Percentiles rank a stretch among this genome's conserved stretches.
Conservation (phyloP, 2,329 filamentous ascomycete genomes). For the Thielaviopsis musarum region DNA sequence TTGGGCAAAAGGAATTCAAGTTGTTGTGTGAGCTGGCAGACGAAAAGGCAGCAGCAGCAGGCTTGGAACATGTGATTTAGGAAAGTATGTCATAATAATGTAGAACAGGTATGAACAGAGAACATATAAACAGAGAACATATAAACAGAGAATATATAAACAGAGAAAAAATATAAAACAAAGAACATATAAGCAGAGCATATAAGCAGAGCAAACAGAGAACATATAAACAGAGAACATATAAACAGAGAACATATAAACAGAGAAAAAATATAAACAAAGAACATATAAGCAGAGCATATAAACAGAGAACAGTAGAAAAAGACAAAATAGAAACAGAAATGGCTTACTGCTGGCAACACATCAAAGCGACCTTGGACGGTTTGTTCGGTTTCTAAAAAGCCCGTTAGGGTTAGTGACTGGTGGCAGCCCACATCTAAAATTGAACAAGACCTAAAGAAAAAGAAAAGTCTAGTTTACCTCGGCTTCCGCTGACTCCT, state of each 20-base stretch:
- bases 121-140: neutral
- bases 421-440: neutral
- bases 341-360: slow-evolving; percentile 4
- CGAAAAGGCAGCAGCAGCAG: slow-evolving; percentile 24
- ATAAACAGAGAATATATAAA: neutral
- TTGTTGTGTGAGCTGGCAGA: slow-evolving; percentile 39
- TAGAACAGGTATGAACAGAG: no score
- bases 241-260: no score
- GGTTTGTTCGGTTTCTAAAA: neutral
- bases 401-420: neutral
- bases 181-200: no score
- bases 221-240: no score
- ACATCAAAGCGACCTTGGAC: neutral
- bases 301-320: neutral
- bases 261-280: no score
- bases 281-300: no score
- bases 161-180: no score
- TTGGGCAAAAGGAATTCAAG: slow-evolving; percentile 47
- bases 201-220: no score
- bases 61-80: slow-evolving; percentile 21
- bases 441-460: neutral
- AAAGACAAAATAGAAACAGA: neutral
- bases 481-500: slow-evolving; percentile 19
- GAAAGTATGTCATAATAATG: neutral
- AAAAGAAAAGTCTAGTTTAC: neutral